These are phyloP conservation scores for Yamadazyma epiphylla DNA, from an alignment of 1,139 yeast species.

Conservation along the genomic window DNA sequence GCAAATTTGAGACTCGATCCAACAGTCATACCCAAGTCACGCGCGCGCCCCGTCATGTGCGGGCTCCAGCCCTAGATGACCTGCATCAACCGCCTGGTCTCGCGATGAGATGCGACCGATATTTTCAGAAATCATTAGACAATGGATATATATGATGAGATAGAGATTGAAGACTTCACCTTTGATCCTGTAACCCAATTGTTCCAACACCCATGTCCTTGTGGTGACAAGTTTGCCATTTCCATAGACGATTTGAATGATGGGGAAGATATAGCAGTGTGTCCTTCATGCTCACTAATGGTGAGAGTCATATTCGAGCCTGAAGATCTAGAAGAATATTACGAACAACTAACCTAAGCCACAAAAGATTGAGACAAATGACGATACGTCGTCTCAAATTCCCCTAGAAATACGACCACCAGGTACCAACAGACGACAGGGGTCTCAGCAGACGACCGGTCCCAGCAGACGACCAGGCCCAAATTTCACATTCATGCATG, in stretches of 20 bases:
- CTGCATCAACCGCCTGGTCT: neutral
- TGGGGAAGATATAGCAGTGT: slow-evolving; percentile 92
- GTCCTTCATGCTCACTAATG: slow-evolving; percentile 95
- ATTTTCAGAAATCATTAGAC: neutral
- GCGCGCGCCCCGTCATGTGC: neutral
- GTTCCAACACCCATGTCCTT: slow-evolving; percentile 95
- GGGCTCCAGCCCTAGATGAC: slow-evolving; percentile 5
- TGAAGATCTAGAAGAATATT: slow-evolving; percentile 39
- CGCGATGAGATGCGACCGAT: slow-evolving; percentile 1
- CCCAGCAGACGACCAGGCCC: too few species aligned
- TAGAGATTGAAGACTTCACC: slow-evolving; percentile 95
- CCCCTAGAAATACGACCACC: too few species aligned
- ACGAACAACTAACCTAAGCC: too few species aligned
- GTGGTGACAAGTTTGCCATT: slow-evolving; percentile 93
- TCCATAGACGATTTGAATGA: slow-evolving; percentile 80
- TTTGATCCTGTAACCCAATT: slow-evolving; percentile 77
- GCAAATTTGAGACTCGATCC: too few species aligned
- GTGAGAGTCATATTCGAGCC: slow-evolving; percentile 83
- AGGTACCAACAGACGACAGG: too few species aligned
- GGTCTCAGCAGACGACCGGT: too few species aligned
- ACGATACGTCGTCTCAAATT: too few species aligned
- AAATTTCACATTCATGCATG: too few species aligned
- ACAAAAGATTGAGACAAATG: too few species aligned
- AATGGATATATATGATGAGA: slow-evolving; percentile 80
- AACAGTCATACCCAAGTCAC: neutral